Evolutionary conservation across 768 basidiomycete genomes (phyloP).

Genomic region (Lentinula guzmanii): DNA sequence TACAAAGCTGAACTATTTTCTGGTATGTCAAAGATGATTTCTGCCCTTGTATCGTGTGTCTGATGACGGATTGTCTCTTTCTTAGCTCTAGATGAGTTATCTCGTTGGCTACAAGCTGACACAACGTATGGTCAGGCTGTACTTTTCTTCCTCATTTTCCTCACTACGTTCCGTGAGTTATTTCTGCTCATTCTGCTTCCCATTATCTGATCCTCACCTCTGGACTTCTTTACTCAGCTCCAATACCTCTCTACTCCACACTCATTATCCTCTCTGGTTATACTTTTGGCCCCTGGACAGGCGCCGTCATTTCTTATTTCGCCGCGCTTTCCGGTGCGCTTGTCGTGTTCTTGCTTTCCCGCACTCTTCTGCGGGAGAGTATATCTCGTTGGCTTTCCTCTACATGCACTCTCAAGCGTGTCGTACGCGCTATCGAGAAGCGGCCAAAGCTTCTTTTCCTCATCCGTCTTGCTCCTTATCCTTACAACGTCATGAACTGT

Average conservation of each 20-base stretch:
- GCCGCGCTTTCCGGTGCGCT: constrained; percentile 84
- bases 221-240: constrained; percentile 42
- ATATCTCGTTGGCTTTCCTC: constrained; percentile 72
- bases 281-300: constrained; percentile 79
- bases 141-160: constrained; percentile 77
- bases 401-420: constrained; percentile 67
- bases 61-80: not conserved
- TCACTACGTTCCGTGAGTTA: constrained; percentile 80
- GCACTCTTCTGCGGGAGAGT: constrained; percentile 61
- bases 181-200: not conserved
- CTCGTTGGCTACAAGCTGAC: constrained; percentile 71
- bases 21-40: constrained; percentile 40
- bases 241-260: constrained; percentile 88
- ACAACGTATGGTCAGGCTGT: constrained; percentile 69
- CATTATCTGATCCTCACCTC: constrained; percentile 5
- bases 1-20: constrained; percentile 80
- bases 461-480: constrained; percentile 88
- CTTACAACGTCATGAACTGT: constrained; percentile 94
- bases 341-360: constrained; percentile 76
- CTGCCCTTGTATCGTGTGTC: constrained; percentile 8
- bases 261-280: constrained; percentile 90
- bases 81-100: constrained; percentile 75
- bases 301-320: constrained; percentile 81
- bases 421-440: constrained; percentile 83
- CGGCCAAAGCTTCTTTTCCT: constrained; percentile 85